phyloP scores from a whole-genome alignment of 1,139 yeast genomes.

The Kazachstania sp. region DNA sequence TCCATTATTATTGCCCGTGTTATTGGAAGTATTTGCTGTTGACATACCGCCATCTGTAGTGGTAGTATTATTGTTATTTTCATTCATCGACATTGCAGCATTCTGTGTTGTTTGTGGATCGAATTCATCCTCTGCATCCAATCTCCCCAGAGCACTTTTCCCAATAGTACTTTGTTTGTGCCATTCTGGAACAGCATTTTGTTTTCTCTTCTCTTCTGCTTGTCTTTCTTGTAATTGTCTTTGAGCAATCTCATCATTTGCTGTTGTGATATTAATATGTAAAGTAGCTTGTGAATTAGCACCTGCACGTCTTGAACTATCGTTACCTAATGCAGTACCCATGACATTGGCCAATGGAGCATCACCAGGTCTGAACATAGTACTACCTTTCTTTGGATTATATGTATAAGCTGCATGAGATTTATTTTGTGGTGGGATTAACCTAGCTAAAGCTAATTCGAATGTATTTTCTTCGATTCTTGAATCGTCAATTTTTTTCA shows the following conservation, averaged over 20 bases:
- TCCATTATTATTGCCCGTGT: not conserved
- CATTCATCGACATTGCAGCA: constrained; percentile 9
- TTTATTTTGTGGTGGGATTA: constrained; percentile 76
- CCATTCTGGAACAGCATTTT: constrained; percentile 96
- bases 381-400: constrained; percentile 35
- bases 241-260: constrained; percentile 64
- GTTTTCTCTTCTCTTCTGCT: constrained; percentile 69
- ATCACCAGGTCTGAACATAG: constrained; percentile 35
- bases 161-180: constrained; percentile 88
- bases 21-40: not conserved
- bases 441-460: constrained; percentile 66
- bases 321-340: constrained; percentile 31
- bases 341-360: constrained; percentile 22
- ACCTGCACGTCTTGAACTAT: constrained; percentile 34
- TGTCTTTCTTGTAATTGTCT: constrained; percentile 60
- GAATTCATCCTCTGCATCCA: constrained; percentile 38
- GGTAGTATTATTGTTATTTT: constrained; percentile 9
- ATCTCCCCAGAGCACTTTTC: constrained; percentile 42
- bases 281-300: constrained; percentile 52
- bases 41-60: not conserved
- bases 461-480: constrained; percentile 82
- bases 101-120: constrained; percentile 22
- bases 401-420: constrained; percentile 56
- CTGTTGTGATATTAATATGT: constrained; percentile 86
- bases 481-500: constrained; percentile 80